phyloP scores from a whole-genome alignment of 306 rosid genomes.

The Cucumis melo region DNA sequence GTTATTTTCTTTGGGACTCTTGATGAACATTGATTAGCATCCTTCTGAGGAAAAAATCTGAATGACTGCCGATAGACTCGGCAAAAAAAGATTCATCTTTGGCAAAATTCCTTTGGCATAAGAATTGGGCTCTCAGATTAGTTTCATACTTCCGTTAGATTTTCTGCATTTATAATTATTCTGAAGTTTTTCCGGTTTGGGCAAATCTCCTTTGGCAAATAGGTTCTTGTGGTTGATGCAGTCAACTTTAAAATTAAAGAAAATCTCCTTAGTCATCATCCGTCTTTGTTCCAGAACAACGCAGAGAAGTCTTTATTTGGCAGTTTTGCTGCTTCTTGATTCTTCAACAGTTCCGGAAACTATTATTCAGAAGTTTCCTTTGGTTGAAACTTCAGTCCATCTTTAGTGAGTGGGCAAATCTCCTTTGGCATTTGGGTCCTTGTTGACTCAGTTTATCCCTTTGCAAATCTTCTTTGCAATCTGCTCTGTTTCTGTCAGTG shows the following conservation, averaged over 20 bases:
- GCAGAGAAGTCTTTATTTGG: slow-evolving; percentile 9
- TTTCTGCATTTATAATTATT: slow-evolving; percentile 2
- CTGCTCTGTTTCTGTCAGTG: slow-evolving; percentile 30
- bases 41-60: slow-evolving; percentile 13
- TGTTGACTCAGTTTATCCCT: slow-evolving; percentile 46
- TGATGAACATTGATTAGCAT: slow-evolving; percentile 15
- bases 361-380: slow-evolving; percentile 25
- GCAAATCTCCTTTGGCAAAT: slow-evolving; percentile 88
- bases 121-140: slow-evolving; percentile 22
- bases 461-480: slow-evolving; percentile 55
- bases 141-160: slow-evolving; percentile 11
- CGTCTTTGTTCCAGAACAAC: slow-evolving; percentile 9
- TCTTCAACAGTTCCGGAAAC: slow-evolving; percentile 28
- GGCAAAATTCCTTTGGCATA: slow-evolving; percentile 92
- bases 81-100: slow-evolving; percentile 16
- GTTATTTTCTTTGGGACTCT: slow-evolving; percentile 19
- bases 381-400: slow-evolving; percentile 33
- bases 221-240: neutral
- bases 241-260: slow-evolving; percentile 9
- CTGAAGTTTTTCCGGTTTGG: slow-evolving; percentile 26
- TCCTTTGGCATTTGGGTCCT: slow-evolving; percentile 83
- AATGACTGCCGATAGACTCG: slow-evolving; percentile 13
- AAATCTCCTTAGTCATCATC: slow-evolving; percentile 19
- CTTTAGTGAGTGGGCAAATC: slow-evolving; percentile 57
- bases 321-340: slow-evolving; percentile 15